Conservation (phyloP, 108 stramenopile genomes). For the Pelagomonas calceolata region DNA sequence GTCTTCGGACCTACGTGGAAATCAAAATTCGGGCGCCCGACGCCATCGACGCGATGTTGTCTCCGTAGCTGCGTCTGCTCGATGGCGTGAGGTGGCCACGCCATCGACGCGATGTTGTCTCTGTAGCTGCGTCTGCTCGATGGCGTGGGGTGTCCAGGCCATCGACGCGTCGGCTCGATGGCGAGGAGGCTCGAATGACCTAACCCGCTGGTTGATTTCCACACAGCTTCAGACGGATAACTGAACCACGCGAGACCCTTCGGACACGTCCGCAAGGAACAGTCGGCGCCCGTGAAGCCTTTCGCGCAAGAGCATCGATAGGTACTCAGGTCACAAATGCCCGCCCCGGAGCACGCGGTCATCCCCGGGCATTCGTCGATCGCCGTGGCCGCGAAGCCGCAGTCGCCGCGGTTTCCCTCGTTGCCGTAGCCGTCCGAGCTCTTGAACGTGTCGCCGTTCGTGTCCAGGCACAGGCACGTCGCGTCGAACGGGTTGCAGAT, state of each 20-base stretch:
- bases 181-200: too few species aligned
- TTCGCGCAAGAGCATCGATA: slow-evolving; percentile 26
- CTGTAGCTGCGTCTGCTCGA: too few species aligned
- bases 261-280: slow-evolving; percentile 11
- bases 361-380: slow-evolving; percentile 34
- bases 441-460: slow-evolving; percentile 35
- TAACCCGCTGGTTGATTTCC: too few species aligned
- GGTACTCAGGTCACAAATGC: slow-evolving; percentile 26
- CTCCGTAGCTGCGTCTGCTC: too few species aligned
- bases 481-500: slow-evolving; percentile 25
- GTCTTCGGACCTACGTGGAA: too few species aligned
- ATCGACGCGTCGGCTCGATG: too few species aligned
- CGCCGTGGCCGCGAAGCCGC: slow-evolving; percentile 29
- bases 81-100: too few species aligned
- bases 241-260: slow-evolving; percentile 31
- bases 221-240: slow-evolving; percentile 33
- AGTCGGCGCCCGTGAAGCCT: slow-evolving; percentile 29
- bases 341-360: slow-evolving; percentile 30
- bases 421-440: slow-evolving; percentile 31
- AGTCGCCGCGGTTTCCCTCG: slow-evolving; percentile 36
- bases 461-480: slow-evolving; percentile 28
- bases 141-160: too few species aligned
- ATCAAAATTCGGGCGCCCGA: too few species aligned
- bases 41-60: too few species aligned
- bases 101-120: too few species aligned